Evolutionary conservation across 2,329 filamentous ascomycete genomes (phyloP).

Genomic region (Phyllosticta paracitricarpa): DNA sequence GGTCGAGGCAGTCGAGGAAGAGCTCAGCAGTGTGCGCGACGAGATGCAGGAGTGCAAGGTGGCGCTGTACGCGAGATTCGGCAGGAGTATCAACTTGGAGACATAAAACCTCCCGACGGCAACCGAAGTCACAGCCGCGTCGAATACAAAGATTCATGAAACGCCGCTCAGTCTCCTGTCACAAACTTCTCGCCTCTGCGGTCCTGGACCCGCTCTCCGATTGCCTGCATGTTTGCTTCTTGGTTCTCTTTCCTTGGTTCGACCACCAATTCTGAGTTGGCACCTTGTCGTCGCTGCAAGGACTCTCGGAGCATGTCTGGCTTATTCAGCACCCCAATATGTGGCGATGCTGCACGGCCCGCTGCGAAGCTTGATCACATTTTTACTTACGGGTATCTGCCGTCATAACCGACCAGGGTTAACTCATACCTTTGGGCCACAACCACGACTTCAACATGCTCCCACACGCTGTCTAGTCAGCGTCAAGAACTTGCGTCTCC

Average conservation of each 20-base stretch:
- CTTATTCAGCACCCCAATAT: not conserved
- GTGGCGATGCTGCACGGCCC: not conserved
- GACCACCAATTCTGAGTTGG: not conserved
- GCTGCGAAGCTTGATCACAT: not conserved
- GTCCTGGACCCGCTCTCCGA: not conserved
- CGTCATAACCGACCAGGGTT: not conserved
- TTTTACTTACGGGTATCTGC: not conserved
- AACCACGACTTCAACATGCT: not conserved
- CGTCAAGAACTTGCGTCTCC: not conserved
- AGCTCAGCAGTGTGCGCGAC: slow-evolving; percentile 62
- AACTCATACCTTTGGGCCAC: not conserved
- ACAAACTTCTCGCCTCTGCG: not conserved
- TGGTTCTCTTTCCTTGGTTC: not conserved
- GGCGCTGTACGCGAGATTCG: slow-evolving; percentile 86
- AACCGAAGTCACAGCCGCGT: not conserved
- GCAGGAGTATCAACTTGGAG: slow-evolving; percentile 93
- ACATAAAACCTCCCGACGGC: slow-evolving; percentile 44
- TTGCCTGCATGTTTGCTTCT: not conserved
- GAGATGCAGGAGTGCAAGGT: slow-evolving; percentile 89
- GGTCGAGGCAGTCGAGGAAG: slow-evolving; percentile 65
- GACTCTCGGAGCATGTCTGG: not conserved
- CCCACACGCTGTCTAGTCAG: not conserved
- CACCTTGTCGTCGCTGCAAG: not conserved
- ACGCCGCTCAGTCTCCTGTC: not conserved
- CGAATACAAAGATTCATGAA: not conserved